Evolutionary conservation across 176 grass and related monocot species (phyloP).

Genomic region (Ensete ventricosum): DNA sequence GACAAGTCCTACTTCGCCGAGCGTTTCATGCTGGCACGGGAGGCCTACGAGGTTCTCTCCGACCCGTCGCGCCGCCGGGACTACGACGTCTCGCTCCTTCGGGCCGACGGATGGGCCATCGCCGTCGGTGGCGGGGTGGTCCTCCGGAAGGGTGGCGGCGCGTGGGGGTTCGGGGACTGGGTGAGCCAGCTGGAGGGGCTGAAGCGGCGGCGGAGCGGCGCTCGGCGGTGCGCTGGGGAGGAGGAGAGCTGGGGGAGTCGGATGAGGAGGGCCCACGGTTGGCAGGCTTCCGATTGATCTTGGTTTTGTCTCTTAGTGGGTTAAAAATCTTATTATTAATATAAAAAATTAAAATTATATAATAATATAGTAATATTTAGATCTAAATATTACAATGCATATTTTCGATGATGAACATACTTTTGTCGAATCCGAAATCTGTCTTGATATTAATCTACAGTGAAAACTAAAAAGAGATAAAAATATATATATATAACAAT

Average conservation of each 20-base stretch:
- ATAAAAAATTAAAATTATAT: too few relatives aligned
- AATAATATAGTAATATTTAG: too few relatives aligned
- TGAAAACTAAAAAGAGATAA: too few relatives aligned
- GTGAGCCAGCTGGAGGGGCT: background rate
- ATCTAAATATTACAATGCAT: too few relatives aligned
- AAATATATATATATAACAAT: too few relatives aligned
- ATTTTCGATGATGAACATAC: too few relatives aligned
- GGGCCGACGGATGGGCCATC: background rate
- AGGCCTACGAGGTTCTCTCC: slow-evolving; percentile 86
- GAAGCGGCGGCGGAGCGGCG: background rate
- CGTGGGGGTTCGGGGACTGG: background rate
- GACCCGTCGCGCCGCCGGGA: slow-evolving; percentile 50
- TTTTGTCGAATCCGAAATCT: too few relatives aligned
- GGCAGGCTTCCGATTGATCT: background rate
- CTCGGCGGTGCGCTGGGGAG: too few relatives aligned
- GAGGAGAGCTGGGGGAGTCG: background rate
- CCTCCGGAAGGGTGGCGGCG: too few relatives aligned
- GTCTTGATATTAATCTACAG: too few relatives aligned
- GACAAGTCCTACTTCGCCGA: slow-evolving; percentile 24
- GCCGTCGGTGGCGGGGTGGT: background rate
- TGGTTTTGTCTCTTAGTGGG: background rate
- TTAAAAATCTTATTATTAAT: too few relatives aligned
- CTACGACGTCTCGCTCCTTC: slow-evolving; percentile 53
- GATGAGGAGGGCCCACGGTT: background rate
- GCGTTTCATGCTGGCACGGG: slow-evolving; percentile 50